phyloP scores from a whole-genome alignment of 129 eudicot species.

The Glebionis coronaria region DNA sequence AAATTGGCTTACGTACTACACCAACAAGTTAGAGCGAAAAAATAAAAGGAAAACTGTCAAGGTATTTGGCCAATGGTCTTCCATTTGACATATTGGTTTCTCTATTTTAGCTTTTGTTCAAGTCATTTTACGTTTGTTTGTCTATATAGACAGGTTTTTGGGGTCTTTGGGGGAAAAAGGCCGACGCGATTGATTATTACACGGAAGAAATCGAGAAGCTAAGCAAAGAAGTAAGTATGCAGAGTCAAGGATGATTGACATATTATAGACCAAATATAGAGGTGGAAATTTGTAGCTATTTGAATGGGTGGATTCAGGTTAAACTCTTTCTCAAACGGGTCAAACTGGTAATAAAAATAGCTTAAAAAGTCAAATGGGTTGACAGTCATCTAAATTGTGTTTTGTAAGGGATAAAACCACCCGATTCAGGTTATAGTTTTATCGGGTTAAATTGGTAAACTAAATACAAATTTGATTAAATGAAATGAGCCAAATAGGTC shows the following conservation, averaged over 20 bases:
- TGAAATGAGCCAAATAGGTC: too few species aligned
- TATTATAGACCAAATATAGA: conserved; percentile 12
- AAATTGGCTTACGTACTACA: conserved; percentile 84
- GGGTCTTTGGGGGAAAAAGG: conserved; percentile 83
- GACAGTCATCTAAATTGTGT: not conserved
- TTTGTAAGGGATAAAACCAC: not conserved
- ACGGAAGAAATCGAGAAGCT: conserved; percentile 55
- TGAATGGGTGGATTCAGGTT: conserved; percentile 4
- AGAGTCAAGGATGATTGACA: conserved; percentile 6
- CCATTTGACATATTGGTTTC: conserved; percentile 14
- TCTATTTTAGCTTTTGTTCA: not conserved
- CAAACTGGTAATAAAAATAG: not conserved
- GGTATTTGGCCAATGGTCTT: conserved; percentile 48
- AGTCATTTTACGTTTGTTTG: conserved; percentile 24
- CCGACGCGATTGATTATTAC: conserved; percentile 85
- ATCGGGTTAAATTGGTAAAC: too few species aligned
- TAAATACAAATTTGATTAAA: too few species aligned
- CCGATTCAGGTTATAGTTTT: too few species aligned
- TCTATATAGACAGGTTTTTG: conserved; percentile 96
- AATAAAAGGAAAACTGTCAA: conserved; percentile 56
- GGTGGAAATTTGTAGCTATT: conserved; percentile 18
- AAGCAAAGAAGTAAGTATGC: conserved; percentile 57
- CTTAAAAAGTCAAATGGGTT: not conserved
- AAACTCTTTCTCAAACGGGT: not conserved
- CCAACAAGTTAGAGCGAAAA: conserved; percentile 69